Conservation (phyloP, 2,329 filamentous ascomycete genomes). For the Diaporthe amygdali region DNA sequence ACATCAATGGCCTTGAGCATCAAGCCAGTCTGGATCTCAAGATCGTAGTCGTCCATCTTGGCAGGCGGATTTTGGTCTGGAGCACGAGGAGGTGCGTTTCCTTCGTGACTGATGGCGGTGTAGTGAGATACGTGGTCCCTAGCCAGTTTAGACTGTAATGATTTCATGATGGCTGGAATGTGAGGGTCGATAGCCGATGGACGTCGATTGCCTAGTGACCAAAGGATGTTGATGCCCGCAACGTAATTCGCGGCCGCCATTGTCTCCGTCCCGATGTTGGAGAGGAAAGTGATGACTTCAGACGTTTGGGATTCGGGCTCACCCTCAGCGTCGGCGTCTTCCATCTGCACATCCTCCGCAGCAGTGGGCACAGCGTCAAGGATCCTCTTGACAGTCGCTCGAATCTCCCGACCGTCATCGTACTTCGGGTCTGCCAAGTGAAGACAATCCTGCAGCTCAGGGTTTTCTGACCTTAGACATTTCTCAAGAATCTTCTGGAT, state of each 20-base stretch:
- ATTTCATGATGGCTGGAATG: constrained; percentile 88
- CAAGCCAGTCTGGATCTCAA: constrained; percentile 86
- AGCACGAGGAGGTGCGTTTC: constrained; percentile 46
- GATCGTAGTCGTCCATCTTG: constrained; percentile 75
- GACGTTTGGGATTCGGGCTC: constrained; percentile 82
- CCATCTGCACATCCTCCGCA: constrained; percentile 71
- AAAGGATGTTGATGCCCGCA: constrained; percentile 90
- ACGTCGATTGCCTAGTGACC: constrained; percentile 86
- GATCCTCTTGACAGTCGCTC: constrained; percentile 80
- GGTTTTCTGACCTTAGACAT: constrained; percentile 83
- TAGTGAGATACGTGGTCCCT: constrained; percentile 90
- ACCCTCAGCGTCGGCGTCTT: constrained; percentile 81
- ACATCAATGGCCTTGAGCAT: constrained; percentile 97
- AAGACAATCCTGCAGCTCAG: constrained; percentile 92
- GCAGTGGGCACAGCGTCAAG: constrained; percentile 77
- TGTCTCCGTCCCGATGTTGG: constrained; percentile 84
- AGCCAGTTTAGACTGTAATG: constrained; percentile 87
- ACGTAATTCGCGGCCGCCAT: constrained; percentile 82
- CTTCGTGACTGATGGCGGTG: constrained; percentile 58
- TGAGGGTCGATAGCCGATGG: constrained; percentile 90
- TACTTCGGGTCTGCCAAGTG: constrained; percentile 74
- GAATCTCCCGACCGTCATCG: constrained; percentile 73
- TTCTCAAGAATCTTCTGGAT: constrained; percentile 92
- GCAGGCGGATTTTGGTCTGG: constrained; percentile 62
- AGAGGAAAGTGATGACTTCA: constrained; percentile 85